Evolutionary conservation across 2,329 filamentous ascomycete genomes (phyloP), one percentile per base, ranked within the genome.

Genomic region (Fusarium piperis): DNA sequence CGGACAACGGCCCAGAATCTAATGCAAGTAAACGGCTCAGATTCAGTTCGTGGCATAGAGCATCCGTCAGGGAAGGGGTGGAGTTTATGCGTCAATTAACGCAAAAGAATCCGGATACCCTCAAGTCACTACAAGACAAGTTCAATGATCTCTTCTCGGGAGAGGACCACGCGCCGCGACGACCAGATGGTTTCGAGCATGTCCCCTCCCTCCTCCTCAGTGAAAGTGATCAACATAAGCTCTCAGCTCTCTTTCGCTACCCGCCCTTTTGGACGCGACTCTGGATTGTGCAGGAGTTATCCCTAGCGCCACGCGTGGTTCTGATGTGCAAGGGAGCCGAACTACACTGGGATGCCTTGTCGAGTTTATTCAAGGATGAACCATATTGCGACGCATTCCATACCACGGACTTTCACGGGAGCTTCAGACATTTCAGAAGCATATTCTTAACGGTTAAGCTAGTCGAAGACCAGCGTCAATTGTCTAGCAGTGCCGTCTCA

Each of bases 281-380:
- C 3, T 71, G 57, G 69, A 59, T 72, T 10, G 67, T 71, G 51
- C 69, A 71, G 16, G 69, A 71, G 35, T 46, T 72, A 7, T 69
- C 65, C 2, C 9, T 65, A 1, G 68, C 69, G 0, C 57, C 65
- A 1, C 35, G 35, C 0, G 7, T 71, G 35, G 59, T 53, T 3
- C 10, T 71, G 0, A 56, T 69, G 57, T 69, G 65, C 9, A 41
- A 36, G 8, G n/a, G 28, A 0, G 36, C 39, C 3, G 61, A 71
- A 5, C 18, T 71, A 0, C n/a, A 10, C 12, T 71, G 68, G 68
- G 36, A 59, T 8, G 52, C 16, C 0, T 4, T 72, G 4, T 39
- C 62, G 1, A n/a, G 15, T 6, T 23, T 71, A 0, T 52, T 71
- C 2, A 62, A 26, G 12, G 69, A 72, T 1, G 60, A 71, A n/a